A percentile compares a stretch with the other conserved stretches of the same genome.
Evolutionary conservation across 2,329 filamentous ascomycete species (phyloP).

Genomic region (Fusarium staphyleae): DNA sequence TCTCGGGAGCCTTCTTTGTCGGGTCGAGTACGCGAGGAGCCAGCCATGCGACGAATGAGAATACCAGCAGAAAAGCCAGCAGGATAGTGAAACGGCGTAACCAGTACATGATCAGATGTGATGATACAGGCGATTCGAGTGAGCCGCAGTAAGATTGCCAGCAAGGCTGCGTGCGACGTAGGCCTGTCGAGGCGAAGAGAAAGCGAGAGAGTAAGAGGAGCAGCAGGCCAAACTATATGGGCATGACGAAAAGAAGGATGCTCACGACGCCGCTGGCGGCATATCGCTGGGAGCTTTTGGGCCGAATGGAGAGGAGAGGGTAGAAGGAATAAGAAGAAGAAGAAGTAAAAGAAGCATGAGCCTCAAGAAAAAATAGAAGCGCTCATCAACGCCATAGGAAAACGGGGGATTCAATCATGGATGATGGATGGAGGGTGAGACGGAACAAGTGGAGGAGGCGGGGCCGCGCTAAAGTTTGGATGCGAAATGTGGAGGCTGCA

Average conservation of each 20-base stretch:
- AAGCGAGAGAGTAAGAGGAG: conserved; percentile 1
- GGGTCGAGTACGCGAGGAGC: conserved; percentile 67
- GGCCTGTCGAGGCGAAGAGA: neutral
- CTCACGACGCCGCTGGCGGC: conserved; percentile 40
- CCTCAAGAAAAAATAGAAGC: conserved; percentile 8
- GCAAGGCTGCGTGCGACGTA: conserved; percentile 8
- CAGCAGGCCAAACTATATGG: conserved; percentile 40
- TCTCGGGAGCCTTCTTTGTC: conserved; percentile 66
- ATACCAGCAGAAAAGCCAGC: conserved; percentile 49
- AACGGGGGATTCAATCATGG: too few species aligned
- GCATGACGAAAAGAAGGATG: conserved; percentile 39
- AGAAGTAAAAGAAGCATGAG: neutral
- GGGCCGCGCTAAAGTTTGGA: neutral
- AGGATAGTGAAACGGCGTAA: conserved; percentile 54
- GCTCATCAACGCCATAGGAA: neutral
- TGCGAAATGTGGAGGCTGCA: neutral
- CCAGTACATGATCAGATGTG: conserved; percentile 51
- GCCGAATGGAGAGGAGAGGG: conserved; percentile 14
- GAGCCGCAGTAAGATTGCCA: conserved; percentile 15
- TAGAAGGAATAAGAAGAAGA: conserved; percentile 8
- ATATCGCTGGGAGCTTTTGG: conserved; percentile 24
- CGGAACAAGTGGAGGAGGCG: conserved; percentile 4
- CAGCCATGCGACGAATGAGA: conserved; percentile 58
- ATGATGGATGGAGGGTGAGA: conserved; percentile 5
- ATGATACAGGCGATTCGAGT: too few species aligned